Conservation (phyloP, 2,329 filamentous ascomycete species). For the Fusarium vanettenii region DNA sequence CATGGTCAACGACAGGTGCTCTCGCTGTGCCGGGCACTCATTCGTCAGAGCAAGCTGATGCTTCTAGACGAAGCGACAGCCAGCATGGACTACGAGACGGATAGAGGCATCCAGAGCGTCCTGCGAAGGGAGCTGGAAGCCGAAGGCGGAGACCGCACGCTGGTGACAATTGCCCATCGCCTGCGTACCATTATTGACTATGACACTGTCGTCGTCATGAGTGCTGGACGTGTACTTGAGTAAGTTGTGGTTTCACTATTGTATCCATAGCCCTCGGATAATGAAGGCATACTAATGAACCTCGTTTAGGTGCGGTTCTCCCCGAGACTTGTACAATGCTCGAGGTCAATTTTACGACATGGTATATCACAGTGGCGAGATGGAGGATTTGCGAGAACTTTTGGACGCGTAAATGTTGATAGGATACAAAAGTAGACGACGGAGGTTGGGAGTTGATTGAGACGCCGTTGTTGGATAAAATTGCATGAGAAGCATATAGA, state of each 20-base stretch:
- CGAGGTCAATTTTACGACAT: constrained; percentile 64
- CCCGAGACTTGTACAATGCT: constrained; percentile 57
- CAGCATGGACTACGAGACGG: constrained; percentile 69
- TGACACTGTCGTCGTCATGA: constrained; percentile 68
- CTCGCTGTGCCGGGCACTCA: constrained; percentile 66
- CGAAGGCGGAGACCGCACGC: constrained; percentile 58
- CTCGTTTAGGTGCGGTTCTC: constrained; percentile 55
- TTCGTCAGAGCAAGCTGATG: constrained; percentile 66
- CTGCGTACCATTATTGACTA: constrained; percentile 70
- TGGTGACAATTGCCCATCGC: constrained; percentile 69
- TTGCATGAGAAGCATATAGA: background rate
- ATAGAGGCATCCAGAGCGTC: constrained; percentile 65
- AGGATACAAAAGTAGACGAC: background rate
- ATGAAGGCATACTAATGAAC: constrained; percentile 2
- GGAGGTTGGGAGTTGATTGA: background rate
- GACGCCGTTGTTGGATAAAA: background rate
- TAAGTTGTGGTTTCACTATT: constrained; percentile 43
- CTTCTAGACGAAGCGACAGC: constrained; percentile 70
- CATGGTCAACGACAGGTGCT: constrained; percentile 70
- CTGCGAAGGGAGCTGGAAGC: constrained; percentile 61
- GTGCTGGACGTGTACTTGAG: constrained; percentile 64
- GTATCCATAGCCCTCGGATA: too few relatives aligned
- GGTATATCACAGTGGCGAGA: constrained; percentile 66
- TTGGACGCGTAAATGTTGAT: constrained; percentile 34
- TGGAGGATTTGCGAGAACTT: constrained; percentile 56